Base-by-base conservation (phyloP, 2,329 filamentous ascomycete genomes). In the Aureobasidium sp. region DNA sequence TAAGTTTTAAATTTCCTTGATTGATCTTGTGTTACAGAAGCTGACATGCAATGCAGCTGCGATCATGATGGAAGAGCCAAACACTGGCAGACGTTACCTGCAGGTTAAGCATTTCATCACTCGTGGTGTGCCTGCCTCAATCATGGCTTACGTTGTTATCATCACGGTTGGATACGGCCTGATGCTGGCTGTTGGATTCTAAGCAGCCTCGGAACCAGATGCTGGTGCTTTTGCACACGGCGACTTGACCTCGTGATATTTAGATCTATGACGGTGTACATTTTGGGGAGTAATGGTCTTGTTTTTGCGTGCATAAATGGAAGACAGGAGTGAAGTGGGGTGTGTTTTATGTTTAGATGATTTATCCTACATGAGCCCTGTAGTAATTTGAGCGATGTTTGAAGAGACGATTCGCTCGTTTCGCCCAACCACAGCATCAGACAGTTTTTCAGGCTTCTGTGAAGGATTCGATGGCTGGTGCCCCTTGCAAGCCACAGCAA, bases 41-140 rank as follows among this genome's bases (percentile, higher is more conserved):
- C 59, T 65, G 20, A 62, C 55, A 66, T 46, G 15, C n/a, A 5
- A 26, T n/a, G 46, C 32, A 95, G 91, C 94, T 71, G 94, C 94
- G 4, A 97, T 99, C 70, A 97, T 99, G 94, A 97, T 97, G 82
- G 94, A 99, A 77, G 93, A 99, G 70, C 84, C 90, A 0, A 83
- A 88, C 66, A 95, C 92, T 0, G 94, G 94, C 9, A 90, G 96
- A 72, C 83, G 94, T 62, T 99, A 99, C 72, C 82, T 99, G 60
- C 82, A 88, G 64, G 95, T 99, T 59, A 89, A 89, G 72, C 94
- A 99, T 74, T 99, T 99, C 75, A 87, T 99, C 70, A 95, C 89
- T 57, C 82, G 92, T n/a, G 94, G 94, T 71, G 85, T 99, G 41
- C 93, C 94, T 0, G 87, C 89, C 71, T 95, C 89, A 74, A 73